Evolutionary conservation across 306 rosid genomes (phyloP), one percentile per base, ranked within the genome.

Genomic region (Vicia faba): DNA sequence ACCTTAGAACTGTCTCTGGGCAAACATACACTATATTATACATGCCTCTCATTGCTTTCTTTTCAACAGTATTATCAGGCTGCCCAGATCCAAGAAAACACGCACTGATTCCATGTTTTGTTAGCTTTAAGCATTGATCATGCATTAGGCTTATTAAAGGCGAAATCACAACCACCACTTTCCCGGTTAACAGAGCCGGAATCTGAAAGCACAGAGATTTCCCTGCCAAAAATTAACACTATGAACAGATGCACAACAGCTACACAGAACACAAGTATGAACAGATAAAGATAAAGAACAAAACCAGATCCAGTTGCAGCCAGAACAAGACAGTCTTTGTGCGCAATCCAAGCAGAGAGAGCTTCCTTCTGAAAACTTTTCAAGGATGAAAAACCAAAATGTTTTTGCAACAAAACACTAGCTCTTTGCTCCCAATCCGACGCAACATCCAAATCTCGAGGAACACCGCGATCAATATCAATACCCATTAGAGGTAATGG

Each of bases 21-120:
- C 98, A 92, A 55, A 87, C 77, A 78, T 92, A 92, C 19, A 92
- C 64, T 58, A 92, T 84, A 79, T 78, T 76, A 77, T 84, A 89
- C 87, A 88, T 48, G 71, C 98, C 98, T 54, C 66, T 78, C 93
- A 92, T 83, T 31, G 98, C 96, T 80, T 92, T 89, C 69, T 75
- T 79, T 75, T 92, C 98, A 56, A 87, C 86, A 35, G 98, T 73
- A 68, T 78, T 71, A 69, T 92, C 98, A 14, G 88, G 91, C 77
- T 92, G 98, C 74, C 96, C 98, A 56, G 98, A 92, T 23, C 98
- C 96, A 72, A 89, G 98, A 87, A 92, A 92, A 77, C 98, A 92
- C 49, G 96, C 91, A 69, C 87, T 85, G 68, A 92, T 65, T 31
- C 96, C 89, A 50, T 86, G 89, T 55, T 61, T 83, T 56, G 84